phyloP scores from a whole-genome alignment of 495 filamentous ascomycete genomes.

The Penicillium malachiteum region DNA sequence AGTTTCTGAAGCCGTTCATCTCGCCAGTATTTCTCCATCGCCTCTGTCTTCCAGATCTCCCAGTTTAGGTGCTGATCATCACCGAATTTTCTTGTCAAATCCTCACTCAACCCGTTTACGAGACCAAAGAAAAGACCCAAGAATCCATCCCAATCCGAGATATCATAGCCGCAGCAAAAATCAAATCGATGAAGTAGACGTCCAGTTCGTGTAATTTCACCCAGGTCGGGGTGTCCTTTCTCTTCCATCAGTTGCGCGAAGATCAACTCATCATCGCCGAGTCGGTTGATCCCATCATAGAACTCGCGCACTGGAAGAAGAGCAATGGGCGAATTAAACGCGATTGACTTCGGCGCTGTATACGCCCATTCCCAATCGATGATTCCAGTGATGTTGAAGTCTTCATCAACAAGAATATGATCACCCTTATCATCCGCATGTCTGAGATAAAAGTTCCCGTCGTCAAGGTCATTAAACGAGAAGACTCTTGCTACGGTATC shows the following conservation, averaged over 20 bases:
- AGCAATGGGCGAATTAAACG: constrained; percentile 43
- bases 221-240: constrained; percentile 30
- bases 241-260: constrained; percentile 33
- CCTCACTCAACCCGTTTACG: constrained; percentile 18
- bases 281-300: constrained; percentile 34
- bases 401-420: constrained; percentile 44
- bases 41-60: constrained; percentile 33
- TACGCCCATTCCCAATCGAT: constrained; percentile 48
- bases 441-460: constrained; percentile 40
- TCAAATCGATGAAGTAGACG: constrained; percentile 34
- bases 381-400: constrained; percentile 44
- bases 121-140: constrained; percentile 40
- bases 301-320: constrained; percentile 43
- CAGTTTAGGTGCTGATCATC: constrained; percentile 28
- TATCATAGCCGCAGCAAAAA: constrained; percentile 41
- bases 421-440: constrained; percentile 48
- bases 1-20: constrained; percentile 19
- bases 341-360: constrained; percentile 27
- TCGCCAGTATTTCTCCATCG: constrained; percentile 26
- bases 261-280: constrained; percentile 32
- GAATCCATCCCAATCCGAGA: constrained; percentile 40
- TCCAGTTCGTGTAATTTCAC: constrained; percentile 30
- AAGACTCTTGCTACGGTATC: constrained; percentile 21
- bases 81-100: neutral
- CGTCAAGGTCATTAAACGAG: constrained; percentile 15